A percentile compares a stretch with the other conserved stretches of the same genome.
phyloP scores from a whole-genome alignment of 371 early-diverging fungal species.

The Nematocida sp. region DNA sequence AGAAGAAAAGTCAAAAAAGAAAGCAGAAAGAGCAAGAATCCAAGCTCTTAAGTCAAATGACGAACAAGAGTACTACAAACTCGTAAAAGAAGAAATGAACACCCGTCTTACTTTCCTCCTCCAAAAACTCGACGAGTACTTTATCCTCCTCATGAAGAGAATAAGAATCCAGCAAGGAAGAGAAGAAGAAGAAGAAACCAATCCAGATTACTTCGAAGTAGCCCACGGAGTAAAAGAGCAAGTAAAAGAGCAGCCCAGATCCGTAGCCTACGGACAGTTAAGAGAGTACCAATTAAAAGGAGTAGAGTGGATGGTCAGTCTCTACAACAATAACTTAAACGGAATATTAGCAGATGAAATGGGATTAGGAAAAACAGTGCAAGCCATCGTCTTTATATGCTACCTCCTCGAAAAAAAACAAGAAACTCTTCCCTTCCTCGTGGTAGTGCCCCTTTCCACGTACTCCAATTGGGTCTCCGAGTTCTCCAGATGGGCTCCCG shows the following conservation, averaged over 20 bases:
- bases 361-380: conserved; percentile 93
- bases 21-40: conserved; percentile 47
- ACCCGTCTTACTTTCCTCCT: conserved; percentile 41
- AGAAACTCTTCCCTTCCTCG: conserved; percentile 19
- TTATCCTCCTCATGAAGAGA: conserved; percentile 38
- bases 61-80: conserved; percentile 52
- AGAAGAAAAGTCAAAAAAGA: conserved; percentile 41
- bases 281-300: conserved; percentile 53
- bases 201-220: conserved; percentile 42
- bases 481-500: conserved; percentile 21
- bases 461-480: conserved; percentile 29
- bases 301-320: conserved; percentile 56
- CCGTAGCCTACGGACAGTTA: conserved; percentile 38
- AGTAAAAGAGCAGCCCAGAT: conserved; percentile 42
- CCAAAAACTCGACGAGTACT: conserved; percentile 48
- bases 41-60: conserved; percentile 52
- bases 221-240: conserved; percentile 38
- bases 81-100: conserved; percentile 43
- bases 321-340: conserved; percentile 69
- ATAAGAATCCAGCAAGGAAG: conserved; percentile 42
- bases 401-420: conserved; percentile 41
- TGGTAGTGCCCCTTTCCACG: conserved; percentile 29
- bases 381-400: conserved; percentile 73
- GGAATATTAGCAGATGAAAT: conserved; percentile 95
- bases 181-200: not conserved